Conservation (phyloP, 2,329 filamentous ascomycete genomes). For the Microthyrium microscopicum region DNA sequence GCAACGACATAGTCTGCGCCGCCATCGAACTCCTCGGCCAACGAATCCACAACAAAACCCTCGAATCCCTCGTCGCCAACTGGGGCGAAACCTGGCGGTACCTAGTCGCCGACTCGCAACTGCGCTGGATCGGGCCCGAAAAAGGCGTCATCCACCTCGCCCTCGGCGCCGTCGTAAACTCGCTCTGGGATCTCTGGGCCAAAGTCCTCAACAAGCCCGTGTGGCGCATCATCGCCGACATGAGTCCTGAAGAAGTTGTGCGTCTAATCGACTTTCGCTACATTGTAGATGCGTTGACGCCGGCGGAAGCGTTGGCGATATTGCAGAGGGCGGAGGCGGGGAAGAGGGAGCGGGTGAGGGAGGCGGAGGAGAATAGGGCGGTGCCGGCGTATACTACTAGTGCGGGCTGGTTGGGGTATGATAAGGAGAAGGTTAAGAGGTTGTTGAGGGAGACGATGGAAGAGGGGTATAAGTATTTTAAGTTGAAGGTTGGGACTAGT, state of each 20-base stretch:
- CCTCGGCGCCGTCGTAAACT: conserved; percentile 76
- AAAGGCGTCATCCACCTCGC: conserved; percentile 91
- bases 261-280: conserved; percentile 86
- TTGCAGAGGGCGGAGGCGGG: conserved; percentile 47
- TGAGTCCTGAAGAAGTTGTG: conserved; percentile 77
- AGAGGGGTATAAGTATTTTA: conserved; percentile 73
- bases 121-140: conserved; percentile 87
- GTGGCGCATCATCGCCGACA: conserved; percentile 78
- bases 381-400: conserved; percentile 85
- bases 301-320: conserved; percentile 61
- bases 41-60: conserved; percentile 56
- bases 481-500: conserved; percentile 70
- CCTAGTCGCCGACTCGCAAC: conserved; percentile 77
- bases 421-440: conserved; percentile 67
- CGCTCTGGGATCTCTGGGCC: conserved; percentile 90
- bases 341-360: conserved; percentile 54
- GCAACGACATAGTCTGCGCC: conserved; percentile 81
- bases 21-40: conserved; percentile 66
- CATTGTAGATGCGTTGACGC: conserved; percentile 84
- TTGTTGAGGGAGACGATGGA: conserved; percentile 57
- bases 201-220: conserved; percentile 75
- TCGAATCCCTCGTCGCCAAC: conserved; percentile 60
- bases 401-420: conserved; percentile 84
- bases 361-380: conserved; percentile 56
- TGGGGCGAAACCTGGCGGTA: conserved; percentile 85